These are phyloP conservation scores for Ophiosphaerella narmari DNA, from an alignment of 2,329 filamentous ascomycete species.

Conservation along the genomic window DNA sequence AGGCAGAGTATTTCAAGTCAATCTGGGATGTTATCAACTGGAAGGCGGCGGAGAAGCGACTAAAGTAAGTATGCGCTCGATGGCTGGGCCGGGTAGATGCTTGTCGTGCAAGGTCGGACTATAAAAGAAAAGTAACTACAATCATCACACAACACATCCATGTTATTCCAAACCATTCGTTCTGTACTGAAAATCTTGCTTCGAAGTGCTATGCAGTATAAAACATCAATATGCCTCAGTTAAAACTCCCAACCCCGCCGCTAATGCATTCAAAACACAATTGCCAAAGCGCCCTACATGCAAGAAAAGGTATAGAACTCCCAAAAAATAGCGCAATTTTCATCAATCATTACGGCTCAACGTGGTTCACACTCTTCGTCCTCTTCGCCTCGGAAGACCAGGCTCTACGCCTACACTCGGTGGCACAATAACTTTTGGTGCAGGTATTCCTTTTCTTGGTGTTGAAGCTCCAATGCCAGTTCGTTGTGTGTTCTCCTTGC, in stretches of 20 bases:
- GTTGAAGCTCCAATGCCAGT: conserved; percentile 22
- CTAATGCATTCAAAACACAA: conserved; percentile 1
- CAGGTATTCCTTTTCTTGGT: conserved; percentile 38
- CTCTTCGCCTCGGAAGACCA: conserved; percentile 38
- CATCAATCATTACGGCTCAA: not conserved
- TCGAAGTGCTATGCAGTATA: too few species aligned
- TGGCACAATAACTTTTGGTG: conserved; percentile 25
- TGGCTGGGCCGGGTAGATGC: too few species aligned
- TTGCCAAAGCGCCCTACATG: conserved; percentile 7
- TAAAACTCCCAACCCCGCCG: not conserved
- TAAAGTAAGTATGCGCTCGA: conserved; percentile 49
- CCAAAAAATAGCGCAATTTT: not conserved
- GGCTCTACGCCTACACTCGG: conserved; percentile 26
- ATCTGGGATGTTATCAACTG: conserved; percentile 97
- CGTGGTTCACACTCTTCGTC: conserved; percentile 10
- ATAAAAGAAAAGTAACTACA: too few species aligned
- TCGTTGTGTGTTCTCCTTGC: conserved; percentile 32
- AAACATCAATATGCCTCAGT: not conserved
- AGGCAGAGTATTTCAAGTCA: conserved; percentile 91
- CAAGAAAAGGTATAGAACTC: conserved; percentile 18
- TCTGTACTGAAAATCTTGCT: too few species aligned
- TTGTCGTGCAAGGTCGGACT: too few species aligned
- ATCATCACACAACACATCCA: too few species aligned
- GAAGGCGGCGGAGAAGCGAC: conserved; percentile 83
- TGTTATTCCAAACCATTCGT: too few species aligned